These are phyloP conservation scores for Fusarium lateritium DNA, from an alignment of 2,329 filamentous ascomycete species.

Conservation along the genomic window DNA sequence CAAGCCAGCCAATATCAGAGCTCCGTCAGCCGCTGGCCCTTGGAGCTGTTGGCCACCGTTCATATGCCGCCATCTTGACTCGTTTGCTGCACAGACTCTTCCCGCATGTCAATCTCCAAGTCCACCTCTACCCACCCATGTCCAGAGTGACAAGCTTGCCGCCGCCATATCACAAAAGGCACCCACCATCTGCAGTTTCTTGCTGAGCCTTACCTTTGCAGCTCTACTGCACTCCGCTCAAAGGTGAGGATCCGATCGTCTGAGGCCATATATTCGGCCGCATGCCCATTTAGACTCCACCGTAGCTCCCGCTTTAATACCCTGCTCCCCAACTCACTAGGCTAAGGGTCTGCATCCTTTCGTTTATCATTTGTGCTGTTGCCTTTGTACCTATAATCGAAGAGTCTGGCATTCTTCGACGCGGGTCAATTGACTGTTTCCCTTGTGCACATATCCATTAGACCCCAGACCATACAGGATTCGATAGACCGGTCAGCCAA, in stretches of 20 bases:
- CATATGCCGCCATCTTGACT: conserved; percentile 32
- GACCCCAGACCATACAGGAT: conserved; percentile 6
- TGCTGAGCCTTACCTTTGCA: conserved; percentile 39
- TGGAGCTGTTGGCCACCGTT: conserved; percentile 30
- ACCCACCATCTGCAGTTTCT: conserved; percentile 38
- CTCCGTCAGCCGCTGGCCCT: conserved; percentile 62
- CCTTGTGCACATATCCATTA: conserved; percentile 11
- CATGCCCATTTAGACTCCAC: conserved; percentile 46
- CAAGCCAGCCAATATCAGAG: conserved; percentile 68
- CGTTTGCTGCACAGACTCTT: conserved; percentile 40
- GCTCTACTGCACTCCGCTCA: conserved; percentile 34
- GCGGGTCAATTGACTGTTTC: conserved; percentile 18
- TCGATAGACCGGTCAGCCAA: conserved; percentile 22
- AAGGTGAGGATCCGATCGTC: conserved; percentile 42
- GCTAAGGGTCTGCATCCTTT: conserved; percentile 33
- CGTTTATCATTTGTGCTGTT: conserved; percentile 32
- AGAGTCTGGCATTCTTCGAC: conserved; percentile 49
- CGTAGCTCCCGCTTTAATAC: conserved; percentile 47
- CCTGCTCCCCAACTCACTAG: conserved; percentile 33
- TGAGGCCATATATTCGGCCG: conserved; percentile 48
- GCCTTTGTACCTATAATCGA: conserved; percentile 22
- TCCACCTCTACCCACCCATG: conserved; percentile 39
- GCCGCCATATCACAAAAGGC: conserved; percentile 45
- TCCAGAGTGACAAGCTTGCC: conserved; percentile 41
- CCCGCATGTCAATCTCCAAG: conserved; percentile 53